phyloP scores from a whole-genome alignment of 1,284 basidiomycete species.

The Amylostereum areolatum region DNA sequence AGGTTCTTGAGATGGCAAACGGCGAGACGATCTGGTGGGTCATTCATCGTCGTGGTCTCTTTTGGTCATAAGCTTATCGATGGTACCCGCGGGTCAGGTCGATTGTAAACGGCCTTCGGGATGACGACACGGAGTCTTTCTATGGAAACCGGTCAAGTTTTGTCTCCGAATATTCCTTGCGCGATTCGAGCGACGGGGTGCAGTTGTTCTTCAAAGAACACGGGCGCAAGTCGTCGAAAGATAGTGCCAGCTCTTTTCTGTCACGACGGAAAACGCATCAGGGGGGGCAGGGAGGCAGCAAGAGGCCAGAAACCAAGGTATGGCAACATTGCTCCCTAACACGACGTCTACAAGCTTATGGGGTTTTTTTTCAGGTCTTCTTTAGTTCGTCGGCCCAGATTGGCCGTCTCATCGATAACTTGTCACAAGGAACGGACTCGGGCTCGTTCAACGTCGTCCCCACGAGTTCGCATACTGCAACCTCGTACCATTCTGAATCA shows the following conservation, averaged over 20 bases:
- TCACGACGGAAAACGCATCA: conserved; percentile 51
- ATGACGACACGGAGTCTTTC: conserved; percentile 65
- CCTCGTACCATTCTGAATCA: conserved; percentile 55
- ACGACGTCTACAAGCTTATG: conserved; percentile 9
- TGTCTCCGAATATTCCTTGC: conserved; percentile 64
- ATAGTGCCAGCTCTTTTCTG: conserved; percentile 55
- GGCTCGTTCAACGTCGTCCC: conserved; percentile 72
- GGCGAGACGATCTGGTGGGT: conserved; percentile 76
- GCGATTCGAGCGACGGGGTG: conserved; percentile 49
- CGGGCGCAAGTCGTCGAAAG: conserved; percentile 55
- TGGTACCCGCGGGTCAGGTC: conserved; percentile 41
- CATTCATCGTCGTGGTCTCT: conserved; percentile 4
- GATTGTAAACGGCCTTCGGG: conserved; percentile 75
- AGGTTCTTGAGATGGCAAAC: conserved; percentile 75
- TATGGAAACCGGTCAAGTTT: conserved; percentile 66
- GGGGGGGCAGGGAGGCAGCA: conserved; percentile 26
- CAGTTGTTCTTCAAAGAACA: conserved; percentile 74
- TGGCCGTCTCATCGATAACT: conserved; percentile 71
- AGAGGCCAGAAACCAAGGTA: conserved; percentile 77
- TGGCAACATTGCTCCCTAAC: conserved; percentile 12
- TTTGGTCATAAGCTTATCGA: conserved; percentile 11
- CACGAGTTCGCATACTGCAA: conserved; percentile 29
- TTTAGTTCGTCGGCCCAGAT: conserved; percentile 74
- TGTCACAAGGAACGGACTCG: conserved; percentile 72
- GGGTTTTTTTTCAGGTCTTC: conserved; percentile 50